A percentile compares a stretch with the other conserved stretches of the same genome.
Conservation (phyloP, 805 yeast species). For the Komagataella ulmi region DNA sequence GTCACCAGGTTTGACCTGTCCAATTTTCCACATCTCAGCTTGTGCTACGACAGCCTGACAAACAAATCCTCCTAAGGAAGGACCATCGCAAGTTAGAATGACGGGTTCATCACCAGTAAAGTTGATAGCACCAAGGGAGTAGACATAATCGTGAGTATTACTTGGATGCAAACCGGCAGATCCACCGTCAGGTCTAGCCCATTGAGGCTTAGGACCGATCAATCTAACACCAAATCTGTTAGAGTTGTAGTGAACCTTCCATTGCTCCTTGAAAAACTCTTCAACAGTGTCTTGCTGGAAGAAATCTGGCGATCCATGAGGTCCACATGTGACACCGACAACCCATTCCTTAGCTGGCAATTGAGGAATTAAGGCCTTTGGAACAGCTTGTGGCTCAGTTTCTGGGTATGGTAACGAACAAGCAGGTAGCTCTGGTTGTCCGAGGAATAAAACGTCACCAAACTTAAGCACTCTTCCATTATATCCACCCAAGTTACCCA, state of each 20-base stretch:
- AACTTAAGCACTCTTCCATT: slow-evolving; percentile 85
- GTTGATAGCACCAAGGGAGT: slow-evolving; percentile 91
- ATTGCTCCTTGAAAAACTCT: slow-evolving; percentile 61
- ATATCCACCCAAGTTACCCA: slow-evolving; percentile 88
- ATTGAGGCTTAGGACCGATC: slow-evolving; percentile 89
- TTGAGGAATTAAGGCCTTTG: slow-evolving; percentile 41
- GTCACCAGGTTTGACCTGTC: slow-evolving; percentile 96
- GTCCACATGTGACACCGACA: slow-evolving; percentile 93
- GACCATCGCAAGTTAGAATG: slow-evolving; percentile 93
- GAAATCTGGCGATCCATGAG: slow-evolving; percentile 96
- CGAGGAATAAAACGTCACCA: slow-evolving; percentile 85
- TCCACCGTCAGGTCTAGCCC: slow-evolving; percentile 97
- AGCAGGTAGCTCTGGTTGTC: slow-evolving; percentile 57
- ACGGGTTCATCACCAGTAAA: slow-evolving; percentile 99
- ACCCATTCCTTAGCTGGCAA: slow-evolving; percentile 51
- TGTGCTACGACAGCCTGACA: slow-evolving; percentile 94
- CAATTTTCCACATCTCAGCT: slow-evolving; percentile 97
- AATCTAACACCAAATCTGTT: slow-evolving; percentile 93
- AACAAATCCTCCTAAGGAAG: slow-evolving; percentile 94
- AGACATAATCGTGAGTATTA: slow-evolving; percentile 96
- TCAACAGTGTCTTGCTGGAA: slow-evolving; percentile 63
- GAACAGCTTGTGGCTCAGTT: slow-evolving; percentile 46
- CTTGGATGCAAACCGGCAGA: slow-evolving; percentile 98
- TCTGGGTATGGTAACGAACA: slow-evolving; percentile 65
- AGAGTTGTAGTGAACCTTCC: slow-evolving; percentile 97